Base-by-base conservation (phyloP, 2,329 filamentous ascomycete species). In the Capronia epimyces region DNA sequence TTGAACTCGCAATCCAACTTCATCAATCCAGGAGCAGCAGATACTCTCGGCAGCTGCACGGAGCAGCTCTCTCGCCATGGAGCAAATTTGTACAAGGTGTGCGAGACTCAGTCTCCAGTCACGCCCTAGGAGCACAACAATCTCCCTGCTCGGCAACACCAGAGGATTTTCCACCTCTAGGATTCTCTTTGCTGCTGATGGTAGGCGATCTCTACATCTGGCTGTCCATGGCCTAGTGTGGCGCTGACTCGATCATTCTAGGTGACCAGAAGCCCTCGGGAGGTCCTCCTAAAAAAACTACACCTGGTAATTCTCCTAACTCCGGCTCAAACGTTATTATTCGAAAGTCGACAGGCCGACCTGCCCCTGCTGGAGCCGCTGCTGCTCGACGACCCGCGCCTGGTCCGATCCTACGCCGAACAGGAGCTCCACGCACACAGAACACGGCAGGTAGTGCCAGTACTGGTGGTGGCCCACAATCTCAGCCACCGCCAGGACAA, bases 1-100 rank as follows among this genome's bases (percentile, higher is more conserved):
- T 37, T 20, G 34, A 37, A 37, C 15, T 37, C 20, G 34, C 25
- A 10, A 27, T 32, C n/a, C 7, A 32, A n/a, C 12, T 12, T 32
- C 29, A 32, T 32, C 29, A 32, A 32, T 32, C 29, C 13, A 32
- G n/a, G 7, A 8, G 29, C 29, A 32, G 29, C n/a, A 32, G 7
- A 32, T 12, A 32, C 29, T 27, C 25, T 32, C 6, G 29, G 7
- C 7, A 9, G 13, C 13, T 32, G 29, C 29, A 32, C 3, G n/a
- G 34, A 18, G 15, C 6, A 3, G n/a, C 34, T 13, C 24, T 9
- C 39, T 40, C 31, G 9, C 10, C 3, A 55, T 55, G 53, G 53
- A 55, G 21, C 49, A 47, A 16, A 22, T 55, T 22, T 55, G 49
- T 37, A 31, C 49, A 18, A 40, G 49, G 21, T 55, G 53, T 42